phyloP scores from a whole-genome alignment of 352 stramenopile species.

The Phytophthora kernoviae region DNA sequence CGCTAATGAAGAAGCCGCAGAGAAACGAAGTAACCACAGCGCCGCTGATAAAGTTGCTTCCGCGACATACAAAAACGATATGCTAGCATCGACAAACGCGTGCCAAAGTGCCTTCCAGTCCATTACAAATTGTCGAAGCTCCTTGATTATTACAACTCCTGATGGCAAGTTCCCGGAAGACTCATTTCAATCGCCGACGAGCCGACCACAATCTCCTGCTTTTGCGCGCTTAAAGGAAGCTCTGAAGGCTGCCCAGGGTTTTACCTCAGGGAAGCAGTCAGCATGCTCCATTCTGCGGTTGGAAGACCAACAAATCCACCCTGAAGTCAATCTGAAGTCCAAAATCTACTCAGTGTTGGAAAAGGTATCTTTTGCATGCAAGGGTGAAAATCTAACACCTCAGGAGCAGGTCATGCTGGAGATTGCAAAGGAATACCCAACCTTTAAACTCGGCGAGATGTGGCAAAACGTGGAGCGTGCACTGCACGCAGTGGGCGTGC shows the following conservation, averaged over 20 bases:
- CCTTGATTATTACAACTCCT: slow-evolving; percentile 42
- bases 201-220: slow-evolving; percentile 55
- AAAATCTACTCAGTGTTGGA: slow-evolving; percentile 75
- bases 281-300: slow-evolving; percentile 38
- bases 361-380: slow-evolving; percentile 59
- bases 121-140: slow-evolving; percentile 46
- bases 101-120: slow-evolving; percentile 60
- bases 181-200: slow-evolving; percentile 9
- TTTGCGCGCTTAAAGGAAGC: slow-evolving; percentile 78
- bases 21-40: slow-evolving; percentile 24
- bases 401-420: slow-evolving; percentile 74
- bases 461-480: slow-evolving; percentile 75
- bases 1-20: slow-evolving; percentile 55
- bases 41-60: slow-evolving; percentile 5
- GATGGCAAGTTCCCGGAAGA: slow-evolving; percentile 1
- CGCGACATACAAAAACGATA: not conserved
- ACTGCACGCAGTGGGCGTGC: slow-evolving; percentile 64
- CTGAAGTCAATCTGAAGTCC: slow-evolving; percentile 64
- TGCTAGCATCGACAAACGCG: slow-evolving; percentile 35
- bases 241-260: slow-evolving; percentile 52
- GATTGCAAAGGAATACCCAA: slow-evolving; percentile 73
- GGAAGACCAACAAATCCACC: slow-evolving; percentile 38
- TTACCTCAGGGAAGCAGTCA: slow-evolving; percentile 19
- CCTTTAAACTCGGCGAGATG: slow-evolving; percentile 70
- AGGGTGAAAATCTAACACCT: slow-evolving; percentile 37